Percentiles rank a stretch among this genome's conserved stretches.
Conservation (phyloP, 257 asterid genomes). For the Nyctanthes arbortristis region DNA sequence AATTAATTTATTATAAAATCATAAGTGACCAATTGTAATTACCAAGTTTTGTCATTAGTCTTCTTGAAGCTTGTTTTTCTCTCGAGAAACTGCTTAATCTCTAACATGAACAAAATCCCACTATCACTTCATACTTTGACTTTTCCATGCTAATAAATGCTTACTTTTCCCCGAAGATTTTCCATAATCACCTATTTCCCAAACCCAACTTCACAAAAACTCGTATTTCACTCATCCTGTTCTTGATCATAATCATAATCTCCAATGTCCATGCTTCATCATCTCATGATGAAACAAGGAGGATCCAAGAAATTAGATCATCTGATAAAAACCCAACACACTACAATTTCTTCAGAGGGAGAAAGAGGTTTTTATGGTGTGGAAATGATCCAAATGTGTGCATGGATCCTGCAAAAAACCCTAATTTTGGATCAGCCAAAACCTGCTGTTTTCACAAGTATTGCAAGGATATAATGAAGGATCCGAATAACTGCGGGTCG, state of each 20-base stretch:
- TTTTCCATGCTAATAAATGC: not conserved
- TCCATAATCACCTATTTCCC: not conserved
- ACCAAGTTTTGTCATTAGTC: too few relatives aligned
- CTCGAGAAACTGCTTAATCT: not conserved
- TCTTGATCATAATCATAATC: not conserved
- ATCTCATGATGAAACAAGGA: not conserved
- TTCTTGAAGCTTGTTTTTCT: not conserved
- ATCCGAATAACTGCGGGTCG: constrained; percentile 7
- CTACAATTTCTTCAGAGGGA: not conserved
- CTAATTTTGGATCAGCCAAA: not conserved
- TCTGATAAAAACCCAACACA: not conserved
- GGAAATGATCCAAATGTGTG: not conserved
- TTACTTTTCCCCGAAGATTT: not conserved
- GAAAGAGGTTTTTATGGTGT: constrained; percentile 1
- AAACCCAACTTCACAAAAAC: not conserved
- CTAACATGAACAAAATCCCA: not conserved
- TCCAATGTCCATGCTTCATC: not conserved
- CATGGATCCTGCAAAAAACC: not conserved
- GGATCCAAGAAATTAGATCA: not conserved
- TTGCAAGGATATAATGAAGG: constrained; percentile 1
- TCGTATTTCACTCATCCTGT: not conserved
- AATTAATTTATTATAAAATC: too few relatives aligned
- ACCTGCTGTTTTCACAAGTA: not conserved
- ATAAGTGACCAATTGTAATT: too few relatives aligned
- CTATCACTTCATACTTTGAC: not conserved